Evolutionary conservation across 768 basidiomycete species (phyloP).

Genomic region (Gloeophyllum trabeum): DNA sequence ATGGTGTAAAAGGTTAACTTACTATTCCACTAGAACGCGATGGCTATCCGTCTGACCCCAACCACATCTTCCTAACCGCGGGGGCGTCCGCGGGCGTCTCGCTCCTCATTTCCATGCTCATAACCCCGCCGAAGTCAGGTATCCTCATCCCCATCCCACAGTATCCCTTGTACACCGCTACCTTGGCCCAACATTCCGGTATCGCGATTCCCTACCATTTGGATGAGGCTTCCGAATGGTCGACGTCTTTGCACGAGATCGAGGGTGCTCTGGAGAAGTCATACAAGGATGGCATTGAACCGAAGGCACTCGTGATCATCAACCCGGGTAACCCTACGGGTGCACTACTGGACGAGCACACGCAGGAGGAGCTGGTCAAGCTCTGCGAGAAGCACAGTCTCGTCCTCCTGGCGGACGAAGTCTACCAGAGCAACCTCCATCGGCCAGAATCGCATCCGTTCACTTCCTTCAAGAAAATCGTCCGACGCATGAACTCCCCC

Average conservation of each 20-base stretch:
- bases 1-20: too few species aligned
- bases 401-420: constrained; percentile 92
- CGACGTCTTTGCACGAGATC: constrained; percentile 62
- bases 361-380: constrained; percentile 67
- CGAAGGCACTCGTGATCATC: constrained; percentile 91
- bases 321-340: constrained; percentile 99
- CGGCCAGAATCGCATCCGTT: constrained; percentile 57
- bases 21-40: constrained; percentile 57
- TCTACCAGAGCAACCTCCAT: constrained; percentile 95
- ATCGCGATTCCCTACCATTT: constrained; percentile 81
- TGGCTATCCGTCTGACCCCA: constrained; percentile 73
- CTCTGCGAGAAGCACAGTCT: constrained; percentile 80
- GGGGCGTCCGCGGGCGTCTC: constrained; percentile 95
- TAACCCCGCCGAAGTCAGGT: constrained; percentile 54
- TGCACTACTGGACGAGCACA: constrained; percentile 58
- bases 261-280: constrained; percentile 57
- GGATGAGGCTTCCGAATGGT: constrained; percentile 75
- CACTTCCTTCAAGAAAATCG: constrained; percentile 88
- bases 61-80: constrained; percentile 86
- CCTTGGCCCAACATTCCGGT: constrained; percentile 80
- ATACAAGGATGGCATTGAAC: constrained; percentile 40
- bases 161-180: constrained; percentile 95
- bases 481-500: constrained; percentile 53
- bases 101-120: constrained; percentile 70
- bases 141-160: constrained; percentile 96